Evolutionary conservation across 306 rosid species (phyloP).

Genomic region (Prunus armeniaca): DNA sequence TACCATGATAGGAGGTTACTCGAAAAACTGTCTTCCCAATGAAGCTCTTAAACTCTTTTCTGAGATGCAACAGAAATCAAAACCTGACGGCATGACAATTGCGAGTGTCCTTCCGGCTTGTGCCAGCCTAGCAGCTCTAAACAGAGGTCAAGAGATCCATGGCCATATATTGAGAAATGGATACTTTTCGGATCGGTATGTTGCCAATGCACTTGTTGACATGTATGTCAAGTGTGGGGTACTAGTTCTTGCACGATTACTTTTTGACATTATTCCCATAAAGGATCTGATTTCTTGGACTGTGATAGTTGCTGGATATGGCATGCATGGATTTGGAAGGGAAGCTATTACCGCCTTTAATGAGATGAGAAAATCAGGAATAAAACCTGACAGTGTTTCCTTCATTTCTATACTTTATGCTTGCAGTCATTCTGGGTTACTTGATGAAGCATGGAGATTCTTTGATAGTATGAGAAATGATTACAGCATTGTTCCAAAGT

Average conservation of each 20-base stretch:
- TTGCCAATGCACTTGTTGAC: conserved; percentile 61
- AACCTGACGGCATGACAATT: conserved; percentile 48
- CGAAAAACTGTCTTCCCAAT: conserved; percentile 53
- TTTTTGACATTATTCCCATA: conserved; percentile 44
- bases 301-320: conserved; percentile 64
- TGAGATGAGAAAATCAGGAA: conserved; percentile 48
- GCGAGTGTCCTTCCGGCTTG: conserved; percentile 68
- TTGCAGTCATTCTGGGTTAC: conserved; percentile 67
- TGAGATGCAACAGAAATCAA: conserved; percentile 48
- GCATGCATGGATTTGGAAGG: conserved; percentile 73
- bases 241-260: conserved; percentile 45
- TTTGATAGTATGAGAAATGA: conserved; percentile 48
- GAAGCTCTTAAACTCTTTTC: conserved; percentile 53
- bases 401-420: conserved; percentile 64
- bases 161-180: conserved; percentile 52
- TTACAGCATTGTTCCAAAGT: conserved; percentile 44
- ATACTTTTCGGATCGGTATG: conserved; percentile 37
- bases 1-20: conserved; percentile 73
- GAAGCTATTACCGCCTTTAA: conserved; percentile 56
- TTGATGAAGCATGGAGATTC: conserved; percentile 59
- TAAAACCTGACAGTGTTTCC: conserved; percentile 57
- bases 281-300: conserved; percentile 73
- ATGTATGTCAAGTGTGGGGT: conserved; percentile 70
- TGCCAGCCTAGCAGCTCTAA: conserved; percentile 68
- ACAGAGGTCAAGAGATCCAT: conserved; percentile 65